Evolutionary conservation across 108 stramenopile species (phyloP).

Genomic region (Pseudonitzschia delicatissima): DNA sequence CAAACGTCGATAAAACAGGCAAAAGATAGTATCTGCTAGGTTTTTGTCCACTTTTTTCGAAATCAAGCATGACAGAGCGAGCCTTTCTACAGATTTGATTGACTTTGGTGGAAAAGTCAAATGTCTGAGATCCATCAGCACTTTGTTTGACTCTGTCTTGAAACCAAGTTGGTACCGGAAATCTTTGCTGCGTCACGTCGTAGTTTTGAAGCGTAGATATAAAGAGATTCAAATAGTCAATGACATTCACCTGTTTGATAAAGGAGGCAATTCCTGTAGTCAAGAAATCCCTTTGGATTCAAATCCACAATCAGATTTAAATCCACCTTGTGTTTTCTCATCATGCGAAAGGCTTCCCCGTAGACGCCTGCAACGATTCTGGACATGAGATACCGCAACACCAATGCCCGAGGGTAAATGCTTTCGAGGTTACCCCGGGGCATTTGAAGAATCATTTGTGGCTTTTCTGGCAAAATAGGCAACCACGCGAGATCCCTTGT

Average conservation of each 20-base stretch:
- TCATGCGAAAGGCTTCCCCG: conserved; percentile 62
- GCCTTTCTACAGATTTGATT: conserved; percentile 69
- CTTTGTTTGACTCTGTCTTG: neutral
- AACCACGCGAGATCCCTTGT: conserved; percentile 71
- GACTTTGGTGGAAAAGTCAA: conserved; percentile 70
- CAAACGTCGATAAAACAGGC: conserved; percentile 85
- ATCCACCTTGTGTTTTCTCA: conserved; percentile 84
- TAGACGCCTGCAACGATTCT: conserved; percentile 50
- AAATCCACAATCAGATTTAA: conserved; percentile 83
- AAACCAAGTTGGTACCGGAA: conserved; percentile 71
- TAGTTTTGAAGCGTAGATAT: conserved; percentile 68
- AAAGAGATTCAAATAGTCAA: conserved; percentile 86
- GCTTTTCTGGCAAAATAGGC: conserved; percentile 60
- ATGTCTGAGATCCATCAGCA: conserved; percentile 13
- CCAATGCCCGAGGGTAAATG: conserved; percentile 75
- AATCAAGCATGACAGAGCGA: conserved; percentile 61
- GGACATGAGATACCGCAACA: conserved; percentile 69
- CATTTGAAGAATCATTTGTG: conserved; percentile 73
- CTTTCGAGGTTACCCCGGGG: conserved; percentile 86
- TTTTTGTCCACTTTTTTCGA: conserved; percentile 44
- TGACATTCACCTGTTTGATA: conserved; percentile 57
- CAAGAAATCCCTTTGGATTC: conserved; percentile 59
- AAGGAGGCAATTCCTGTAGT: conserved; percentile 45
- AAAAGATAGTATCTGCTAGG: conserved; percentile 70
- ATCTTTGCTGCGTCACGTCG: conserved; percentile 64